Conservation (phyloP, 441 rosid species). For the Adansonia grandidieri region DNA sequence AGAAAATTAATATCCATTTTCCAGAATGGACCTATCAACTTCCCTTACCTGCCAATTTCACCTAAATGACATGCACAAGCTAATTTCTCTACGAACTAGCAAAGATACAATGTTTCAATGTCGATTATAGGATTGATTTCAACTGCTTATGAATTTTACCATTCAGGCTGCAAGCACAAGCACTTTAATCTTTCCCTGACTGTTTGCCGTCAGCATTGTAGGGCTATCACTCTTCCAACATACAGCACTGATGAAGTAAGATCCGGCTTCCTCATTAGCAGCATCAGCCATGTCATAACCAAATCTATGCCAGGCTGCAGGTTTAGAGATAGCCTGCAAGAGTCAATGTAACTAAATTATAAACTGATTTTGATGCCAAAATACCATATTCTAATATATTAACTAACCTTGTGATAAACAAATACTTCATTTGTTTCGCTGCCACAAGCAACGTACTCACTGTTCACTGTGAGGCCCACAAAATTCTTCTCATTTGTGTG, state of each 20-base stretch:
- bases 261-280: slow-evolving; percentile 25
- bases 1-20: neutral
- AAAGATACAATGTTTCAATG: neutral
- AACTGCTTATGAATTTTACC: slow-evolving; percentile 15
- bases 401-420: slow-evolving; percentile 48
- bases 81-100: too few relatives aligned
- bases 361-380: neutral
- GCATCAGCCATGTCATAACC: slow-evolving; percentile 22
- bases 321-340: slow-evolving; percentile 47
- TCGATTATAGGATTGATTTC: neutral
- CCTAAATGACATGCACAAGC: neutral
- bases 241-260: slow-evolving; percentile 44
- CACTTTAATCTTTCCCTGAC: slow-evolving; percentile 45
- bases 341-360: neutral
- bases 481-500: slow-evolving; percentile 20
- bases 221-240: slow-evolving; percentile 49
- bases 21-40: neutral
- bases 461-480: slow-evolving; percentile 32
- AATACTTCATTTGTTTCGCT: slow-evolving; percentile 52
- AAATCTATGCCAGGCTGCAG: slow-evolving; percentile 41
- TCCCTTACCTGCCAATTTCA: slow-evolving; percentile 14
- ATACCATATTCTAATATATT: neutral
- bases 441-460: slow-evolving; percentile 45
- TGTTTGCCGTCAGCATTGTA: slow-evolving; percentile 43
- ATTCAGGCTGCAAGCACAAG: slow-evolving; percentile 42